Conservation (phyloP, 176 grass and related monocot genomes). For the Zea mays region DNA sequence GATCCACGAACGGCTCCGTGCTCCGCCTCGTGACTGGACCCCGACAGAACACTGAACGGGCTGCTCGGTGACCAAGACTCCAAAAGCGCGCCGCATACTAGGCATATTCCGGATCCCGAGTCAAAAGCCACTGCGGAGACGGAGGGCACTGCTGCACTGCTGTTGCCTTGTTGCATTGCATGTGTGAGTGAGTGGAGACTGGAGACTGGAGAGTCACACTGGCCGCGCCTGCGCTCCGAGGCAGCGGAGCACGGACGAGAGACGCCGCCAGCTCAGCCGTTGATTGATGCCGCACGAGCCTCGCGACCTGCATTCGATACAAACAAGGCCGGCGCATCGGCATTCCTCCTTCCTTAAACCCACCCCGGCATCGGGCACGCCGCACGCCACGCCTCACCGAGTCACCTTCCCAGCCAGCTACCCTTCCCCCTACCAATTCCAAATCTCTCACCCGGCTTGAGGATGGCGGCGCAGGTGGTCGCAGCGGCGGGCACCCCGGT, state of each 20-base stretch:
- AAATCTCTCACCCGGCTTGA: background rate
- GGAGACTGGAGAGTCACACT: background rate
- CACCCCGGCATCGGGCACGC: background rate
- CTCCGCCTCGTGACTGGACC: background rate
- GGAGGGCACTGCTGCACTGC: too few relatives aligned
- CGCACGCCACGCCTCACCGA: background rate
- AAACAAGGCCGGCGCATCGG: conserved; percentile 35
- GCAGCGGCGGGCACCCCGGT: conserved; percentile 40
- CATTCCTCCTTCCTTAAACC: conserved; percentile 36
- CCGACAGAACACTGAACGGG: background rate
- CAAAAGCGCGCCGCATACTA: background rate
- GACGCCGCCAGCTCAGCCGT: conserved; percentile 28
- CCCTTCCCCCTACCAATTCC: background rate
- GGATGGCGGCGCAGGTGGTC: conserved; percentile 75
- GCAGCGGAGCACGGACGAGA: background rate
- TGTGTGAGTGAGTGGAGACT: too few relatives aligned
- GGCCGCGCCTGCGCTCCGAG: background rate
- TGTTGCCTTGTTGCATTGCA: too few relatives aligned
- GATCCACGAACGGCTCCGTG: background rate
- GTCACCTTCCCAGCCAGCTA: background rate
- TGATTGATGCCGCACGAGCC: background rate
- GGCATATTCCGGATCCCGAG: background rate
- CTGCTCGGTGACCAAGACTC: too few relatives aligned
- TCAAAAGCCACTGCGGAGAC: conserved; percentile 33
- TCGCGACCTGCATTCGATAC: conserved; percentile 29